These are phyloP conservation scores for Boletus coccyginus DNA, from an alignment of 768 basidiomycete species.

Conservation along the genomic window DNA sequence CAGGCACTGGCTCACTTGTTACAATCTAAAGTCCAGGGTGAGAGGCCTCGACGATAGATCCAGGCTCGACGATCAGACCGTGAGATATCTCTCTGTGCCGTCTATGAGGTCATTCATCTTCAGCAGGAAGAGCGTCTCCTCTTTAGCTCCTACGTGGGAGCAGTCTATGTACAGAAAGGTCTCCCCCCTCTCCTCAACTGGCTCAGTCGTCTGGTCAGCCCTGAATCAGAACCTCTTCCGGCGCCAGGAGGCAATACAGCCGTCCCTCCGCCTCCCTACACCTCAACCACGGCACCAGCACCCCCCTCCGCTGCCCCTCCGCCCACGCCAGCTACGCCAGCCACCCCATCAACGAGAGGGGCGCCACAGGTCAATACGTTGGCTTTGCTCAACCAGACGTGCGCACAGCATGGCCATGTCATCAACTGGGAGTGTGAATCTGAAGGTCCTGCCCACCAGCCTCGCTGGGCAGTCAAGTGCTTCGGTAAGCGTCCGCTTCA, in stretches of 20 bases:
- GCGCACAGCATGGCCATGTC: constrained; percentile 41
- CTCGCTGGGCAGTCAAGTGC: constrained; percentile 57
- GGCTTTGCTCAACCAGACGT: constrained; percentile 53
- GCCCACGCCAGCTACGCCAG: constrained; percentile 13
- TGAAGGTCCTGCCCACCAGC: constrained; percentile 51
- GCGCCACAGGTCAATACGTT: constrained; percentile 36
- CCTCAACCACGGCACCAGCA: constrained; percentile 11
- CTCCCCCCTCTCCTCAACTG: constrained; percentile 48
- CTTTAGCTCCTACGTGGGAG: constrained; percentile 64
- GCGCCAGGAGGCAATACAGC: constrained; percentile 18
- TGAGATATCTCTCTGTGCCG: no score
- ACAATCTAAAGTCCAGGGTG: constrained; percentile 52
- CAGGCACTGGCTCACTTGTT: constrained; percentile 47
- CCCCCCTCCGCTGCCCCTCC: constrained; percentile 20
- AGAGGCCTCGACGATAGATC: constrained; percentile 41
- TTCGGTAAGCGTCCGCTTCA: constrained; percentile 38
- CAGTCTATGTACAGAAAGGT: constrained; percentile 59
- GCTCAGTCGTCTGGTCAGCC: constrained; percentile 57
- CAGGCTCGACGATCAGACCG: constrained; percentile 32
- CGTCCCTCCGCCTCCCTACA: constrained; percentile 22
- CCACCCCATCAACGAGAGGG: constrained; percentile 13
- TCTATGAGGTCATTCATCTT: no score
- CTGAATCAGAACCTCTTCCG: constrained; percentile 31
- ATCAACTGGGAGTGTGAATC: constrained; percentile 49
- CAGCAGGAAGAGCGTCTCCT: constrained; percentile 53